Conservation (phyloP, 1,284 basidiomycete genomes). For the Phylloporus gajari region DNA sequence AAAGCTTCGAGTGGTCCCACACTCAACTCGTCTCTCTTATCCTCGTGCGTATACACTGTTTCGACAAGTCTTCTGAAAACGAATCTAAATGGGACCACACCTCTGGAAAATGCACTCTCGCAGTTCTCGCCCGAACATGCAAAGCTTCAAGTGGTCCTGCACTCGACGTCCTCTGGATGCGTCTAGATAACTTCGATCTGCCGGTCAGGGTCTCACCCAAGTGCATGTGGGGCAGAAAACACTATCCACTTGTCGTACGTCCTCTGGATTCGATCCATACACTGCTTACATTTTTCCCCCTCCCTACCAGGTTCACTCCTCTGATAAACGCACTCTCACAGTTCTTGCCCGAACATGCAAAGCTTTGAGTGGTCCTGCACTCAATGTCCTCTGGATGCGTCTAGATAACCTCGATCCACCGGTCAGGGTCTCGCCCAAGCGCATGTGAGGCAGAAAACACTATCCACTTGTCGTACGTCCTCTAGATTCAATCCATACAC, state of each 20-base stretch:
- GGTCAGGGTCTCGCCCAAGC: constrained; percentile 33
- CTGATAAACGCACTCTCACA: constrained; percentile 35
- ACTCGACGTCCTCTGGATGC: constrained; percentile 39
- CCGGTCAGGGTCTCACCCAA: constrained; percentile 35
- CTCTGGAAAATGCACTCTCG: constrained; percentile 34
- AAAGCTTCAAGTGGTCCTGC: constrained; percentile 32
- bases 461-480: background rate
- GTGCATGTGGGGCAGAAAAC: background rate
- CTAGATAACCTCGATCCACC: constrained; percentile 40
- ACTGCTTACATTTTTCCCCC: background rate
- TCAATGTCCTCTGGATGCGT: constrained; percentile 40
- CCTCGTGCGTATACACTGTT: constrained; percentile 32
- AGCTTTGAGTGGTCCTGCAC: constrained; percentile 29
- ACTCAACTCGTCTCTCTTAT: constrained; percentile 39
- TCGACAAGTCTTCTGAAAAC: constrained; percentile 33
- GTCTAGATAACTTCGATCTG: constrained; percentile 38
- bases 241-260: background rate
- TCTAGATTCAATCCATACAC: background rate
- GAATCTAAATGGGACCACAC: constrained; percentile 30
- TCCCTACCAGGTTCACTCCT: constrained; percentile 9
- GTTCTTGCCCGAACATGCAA: constrained; percentile 40
- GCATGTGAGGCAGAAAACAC: background rate
- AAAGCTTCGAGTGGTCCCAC: too few species aligned
- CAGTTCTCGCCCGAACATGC: constrained; percentile 39
- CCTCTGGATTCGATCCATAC: background rate